Conservation (phyloP, 2,329 filamentous ascomycete genomes). For the Penicillium psychrosexuale region DNA sequence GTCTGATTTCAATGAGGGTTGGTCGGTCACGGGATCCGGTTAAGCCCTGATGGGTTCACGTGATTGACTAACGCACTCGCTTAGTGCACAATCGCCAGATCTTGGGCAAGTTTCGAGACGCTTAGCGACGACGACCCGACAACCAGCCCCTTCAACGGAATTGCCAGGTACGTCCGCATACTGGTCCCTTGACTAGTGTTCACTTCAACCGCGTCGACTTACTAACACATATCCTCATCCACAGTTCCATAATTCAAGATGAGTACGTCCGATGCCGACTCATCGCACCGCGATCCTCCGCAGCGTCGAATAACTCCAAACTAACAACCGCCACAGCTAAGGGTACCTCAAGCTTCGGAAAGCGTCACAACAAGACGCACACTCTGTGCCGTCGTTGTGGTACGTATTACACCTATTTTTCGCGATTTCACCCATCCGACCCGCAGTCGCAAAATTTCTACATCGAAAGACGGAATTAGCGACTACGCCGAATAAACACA, state of each 20-base stretch:
- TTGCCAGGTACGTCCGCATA: conserved; percentile 40
- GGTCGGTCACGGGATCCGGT: conserved; percentile 29
- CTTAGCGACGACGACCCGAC: conserved; percentile 46
- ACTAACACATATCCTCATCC: conserved; percentile 24
- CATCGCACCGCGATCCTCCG: conserved; percentile 22
- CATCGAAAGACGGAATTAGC: conserved; percentile 11
- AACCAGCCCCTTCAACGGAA: conserved; percentile 47
- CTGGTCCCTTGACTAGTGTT: conserved; percentile 8
- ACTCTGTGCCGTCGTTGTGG: conserved; percentile 97
- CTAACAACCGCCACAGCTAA: conserved; percentile 58
- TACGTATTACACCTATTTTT: conserved; percentile 54
- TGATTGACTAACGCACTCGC: conserved; percentile 38
- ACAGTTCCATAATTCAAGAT: conserved; percentile 55
- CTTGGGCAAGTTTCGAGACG: conserved; percentile 40
- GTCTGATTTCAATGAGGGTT: background rate
- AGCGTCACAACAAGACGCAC: conserved; percentile 98
- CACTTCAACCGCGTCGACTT: conserved; percentile 8
- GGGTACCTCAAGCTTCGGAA: conserved; percentile 69
- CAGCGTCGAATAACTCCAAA: conserved; percentile 29
- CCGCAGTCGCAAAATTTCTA: conserved; percentile 18
- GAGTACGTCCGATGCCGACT: conserved; percentile 50
- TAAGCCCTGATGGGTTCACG: conserved; percentile 27
- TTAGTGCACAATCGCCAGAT: conserved; percentile 38
- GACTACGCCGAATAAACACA: conserved; percentile 10
- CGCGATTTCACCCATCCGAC: conserved; percentile 12